Conservation (phyloP, 2,329 filamentous ascomycete genomes). For the Aspergillus proliferans region DNA sequence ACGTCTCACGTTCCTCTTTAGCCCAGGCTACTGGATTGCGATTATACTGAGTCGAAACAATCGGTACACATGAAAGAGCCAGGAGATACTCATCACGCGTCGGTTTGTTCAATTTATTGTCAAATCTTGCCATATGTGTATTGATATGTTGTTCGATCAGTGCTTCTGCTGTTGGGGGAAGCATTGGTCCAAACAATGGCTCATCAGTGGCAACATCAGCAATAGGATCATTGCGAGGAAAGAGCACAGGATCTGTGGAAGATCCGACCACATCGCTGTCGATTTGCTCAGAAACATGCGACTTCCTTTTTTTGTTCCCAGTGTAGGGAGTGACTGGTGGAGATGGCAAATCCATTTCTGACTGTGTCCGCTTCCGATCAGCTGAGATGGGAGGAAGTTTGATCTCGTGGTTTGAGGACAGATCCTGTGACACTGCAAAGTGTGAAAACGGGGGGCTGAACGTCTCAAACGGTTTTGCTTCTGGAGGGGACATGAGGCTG, state of each 20-base stretch:
- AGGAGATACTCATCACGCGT: conserved; percentile 40
- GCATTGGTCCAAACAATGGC: conserved; percentile 36
- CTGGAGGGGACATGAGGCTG: conserved; percentile 43
- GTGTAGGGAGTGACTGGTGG: conserved; percentile 42
- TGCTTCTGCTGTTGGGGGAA: conserved; percentile 28
- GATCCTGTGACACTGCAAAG: conserved; percentile 23
- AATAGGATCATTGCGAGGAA: conserved; percentile 32
- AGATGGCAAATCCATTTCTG: conserved; percentile 40
- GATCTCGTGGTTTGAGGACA: conserved; percentile 23
- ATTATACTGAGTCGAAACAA: conserved; percentile 38
- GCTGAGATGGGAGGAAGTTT: conserved; percentile 37
- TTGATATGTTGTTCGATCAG: conserved; percentile 39
- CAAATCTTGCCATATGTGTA: conserved; percentile 37
- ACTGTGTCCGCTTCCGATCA: conserved; percentile 37
- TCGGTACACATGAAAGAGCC: conserved; percentile 39
- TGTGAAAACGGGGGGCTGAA: conserved; percentile 29
- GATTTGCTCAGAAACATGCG: conserved; percentile 27
- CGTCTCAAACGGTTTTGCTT: conserved; percentile 47
- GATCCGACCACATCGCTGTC: conserved; percentile 23
- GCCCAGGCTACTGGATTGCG: conserved; percentile 40
- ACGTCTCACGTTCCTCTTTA: conserved; percentile 35
- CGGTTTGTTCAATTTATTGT: conserved; percentile 37
- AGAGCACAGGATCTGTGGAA: conserved; percentile 37
- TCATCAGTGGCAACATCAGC: conserved; percentile 31
- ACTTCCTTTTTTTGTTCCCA: conserved; percentile 34